Evolutionary conservation across 2,329 filamentous ascomycete genomes (phyloP).

Genomic region (Talaromyces piceae): DNA sequence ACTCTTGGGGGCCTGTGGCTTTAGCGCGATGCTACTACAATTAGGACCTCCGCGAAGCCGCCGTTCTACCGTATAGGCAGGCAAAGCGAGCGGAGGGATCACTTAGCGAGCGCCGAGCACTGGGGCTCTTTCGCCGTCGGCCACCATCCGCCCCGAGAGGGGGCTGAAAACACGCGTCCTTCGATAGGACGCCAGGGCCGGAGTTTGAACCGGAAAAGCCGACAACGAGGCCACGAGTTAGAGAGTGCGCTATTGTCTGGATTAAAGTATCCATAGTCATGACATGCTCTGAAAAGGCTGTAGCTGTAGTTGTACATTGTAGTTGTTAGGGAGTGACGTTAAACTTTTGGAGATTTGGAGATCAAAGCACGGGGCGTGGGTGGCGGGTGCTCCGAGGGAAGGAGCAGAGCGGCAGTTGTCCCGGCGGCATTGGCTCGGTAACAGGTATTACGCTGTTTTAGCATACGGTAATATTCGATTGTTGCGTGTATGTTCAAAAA

Average conservation of each 20-base stretch:
- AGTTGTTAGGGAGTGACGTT: neutral
- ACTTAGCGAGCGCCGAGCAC: neutral
- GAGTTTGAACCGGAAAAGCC: neutral
- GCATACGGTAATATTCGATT: neutral
- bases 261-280: neutral
- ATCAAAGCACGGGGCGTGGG: too few species aligned
- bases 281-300: too few species aligned
- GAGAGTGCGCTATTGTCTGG: neutral
- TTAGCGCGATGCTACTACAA: neutral
- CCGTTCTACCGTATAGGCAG: neutral
- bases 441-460: too few species aligned
- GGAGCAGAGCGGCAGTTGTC: neutral
- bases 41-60: neutral
- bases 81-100: neutral
- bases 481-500: too few species aligned
- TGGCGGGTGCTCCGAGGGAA: too few species aligned
- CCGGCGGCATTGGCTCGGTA: neutral
- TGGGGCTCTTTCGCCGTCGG: neutral
- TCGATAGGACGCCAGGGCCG: neutral
- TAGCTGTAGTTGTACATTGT: neutral
- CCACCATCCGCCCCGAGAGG: neutral
- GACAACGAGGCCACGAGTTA: neutral
- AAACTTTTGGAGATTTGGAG: neutral
- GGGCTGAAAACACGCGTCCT: slow-evolving; percentile 3
- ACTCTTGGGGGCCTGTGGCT: neutral